Evolutionary conservation across 257 asterid genomes (phyloP), one percentile per base, ranked within the genome.

Genomic region (Primulina tabacum): DNA sequence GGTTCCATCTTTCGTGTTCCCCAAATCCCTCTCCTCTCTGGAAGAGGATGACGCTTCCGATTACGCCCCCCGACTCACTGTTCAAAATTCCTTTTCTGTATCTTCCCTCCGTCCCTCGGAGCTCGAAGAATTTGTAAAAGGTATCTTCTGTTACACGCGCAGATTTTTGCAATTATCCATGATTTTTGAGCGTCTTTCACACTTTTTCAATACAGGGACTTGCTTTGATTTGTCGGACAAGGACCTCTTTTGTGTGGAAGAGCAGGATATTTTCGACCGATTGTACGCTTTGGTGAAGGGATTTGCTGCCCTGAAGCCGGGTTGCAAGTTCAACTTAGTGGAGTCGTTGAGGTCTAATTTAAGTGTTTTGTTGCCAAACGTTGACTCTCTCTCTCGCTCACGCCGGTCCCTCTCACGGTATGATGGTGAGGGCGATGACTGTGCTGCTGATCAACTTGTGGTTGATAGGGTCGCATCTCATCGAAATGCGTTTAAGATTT

Each of bases 261-360:
- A 93, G 76, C 99, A 87, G 81, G 96, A 89, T 0, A 70, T 93
- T 58, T 93, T 93, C 62, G 99, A 90, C 69, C 86, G 95, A 18
- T 94, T 87, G 11, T 90, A 86, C 65, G 86, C 95, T 34, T 71
- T 90, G 74, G 97, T 93, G 47, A 93, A 93, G 89, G 89, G 82
- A 24, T 93, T 90, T 67, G 65, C 77, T 58, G 52, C 72, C 40
- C 89, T 93, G 52, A 73, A 78, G 21, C 76, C 92, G 0, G 80
- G 78, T 1, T 80, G 91, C 85, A 93, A 93, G 83, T 75, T 93
- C 81, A 86, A 88, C 76, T 71, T 93, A 72, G 95, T 80, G 79
- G 99, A 93, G 81, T 78, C 96, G 12, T 72, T 93, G 77, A 89
- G 97, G 95, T 93, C 95, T 64, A 90, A 93, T 78, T 80, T 93